Base-by-base conservation (phyloP, 352 stramenopile species). In the Thalassiosira mediterranea region DNA sequence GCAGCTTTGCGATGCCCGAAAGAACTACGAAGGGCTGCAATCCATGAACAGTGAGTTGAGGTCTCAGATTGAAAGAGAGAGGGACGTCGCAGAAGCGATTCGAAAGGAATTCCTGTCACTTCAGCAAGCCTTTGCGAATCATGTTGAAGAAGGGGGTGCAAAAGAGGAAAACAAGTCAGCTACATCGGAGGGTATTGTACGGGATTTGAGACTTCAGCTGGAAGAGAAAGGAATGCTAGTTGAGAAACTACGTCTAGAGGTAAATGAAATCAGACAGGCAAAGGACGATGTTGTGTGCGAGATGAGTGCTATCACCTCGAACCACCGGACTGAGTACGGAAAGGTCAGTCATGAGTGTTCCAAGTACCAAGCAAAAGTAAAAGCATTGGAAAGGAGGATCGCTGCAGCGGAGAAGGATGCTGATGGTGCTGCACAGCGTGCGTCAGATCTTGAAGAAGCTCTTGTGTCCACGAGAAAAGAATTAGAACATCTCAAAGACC, bases 351-450 rank as follows among this genome's bases (percentile, higher is more conserved):
- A 26, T 52, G 44, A 66, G 28, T 58, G 40, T 54, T 17, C 52
- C 31, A 29, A 57, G 10, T 48, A 51, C 10, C 44, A 74, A 31
- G 29, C 31, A 28, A 52, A 44, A 3, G 70, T 52, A 46, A 21
- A 64, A 13, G 42, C 38, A 15, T 40, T 73, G 31, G n/a, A 79
- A 13, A 47, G 57, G 59, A 26, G 62, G 38, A 32, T 79, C 21
- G 0, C 37, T 29, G 38, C 40, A 15, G 38, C 31, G 15, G 34
- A 52, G 48, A 72, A 63, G 31, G 56, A 61, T n/a, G 38, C 64
- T 23, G 49, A 49, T 13, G 31, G 70, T 29, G 40, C 23, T 25
- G 44, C 26, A 1, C 28, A 23, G 17, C 13, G 29, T 15, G 65
- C 52, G 17, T 25, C 21, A 37, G 70, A 72, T 3, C n/a, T 73